phyloP scores from a whole-genome alignment of 2,329 filamentous ascomycete species.

The Talaromyces verruculosus region DNA sequence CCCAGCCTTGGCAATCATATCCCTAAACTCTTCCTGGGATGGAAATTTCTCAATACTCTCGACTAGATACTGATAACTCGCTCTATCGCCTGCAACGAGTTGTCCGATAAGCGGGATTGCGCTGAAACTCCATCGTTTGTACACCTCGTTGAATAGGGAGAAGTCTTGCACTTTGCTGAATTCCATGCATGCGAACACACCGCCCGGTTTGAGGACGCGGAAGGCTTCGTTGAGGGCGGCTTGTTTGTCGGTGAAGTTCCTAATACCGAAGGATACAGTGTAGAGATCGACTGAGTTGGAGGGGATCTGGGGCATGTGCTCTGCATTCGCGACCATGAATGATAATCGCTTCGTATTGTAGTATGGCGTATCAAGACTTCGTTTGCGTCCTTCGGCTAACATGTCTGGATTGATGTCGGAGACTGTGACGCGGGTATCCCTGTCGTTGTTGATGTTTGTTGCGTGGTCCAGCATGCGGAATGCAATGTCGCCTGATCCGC shows the following conservation, averaged over 20 bases:
- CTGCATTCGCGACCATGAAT: slow-evolving; percentile 90
- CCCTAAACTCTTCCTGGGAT: slow-evolving; percentile 76
- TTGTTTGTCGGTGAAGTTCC: slow-evolving; percentile 93
- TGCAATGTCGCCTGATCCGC: slow-evolving; percentile 95
- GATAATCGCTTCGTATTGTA: slow-evolving; percentile 55
- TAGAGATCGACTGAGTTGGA: slow-evolving; percentile 83
- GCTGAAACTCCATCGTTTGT: slow-evolving; percentile 94
- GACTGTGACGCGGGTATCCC: slow-evolving; percentile 79
- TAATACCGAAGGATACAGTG: slow-evolving; percentile 95
- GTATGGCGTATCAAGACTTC: slow-evolving; percentile 65
- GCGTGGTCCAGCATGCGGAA: slow-evolving; percentile 93
- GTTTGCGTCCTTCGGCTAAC: slow-evolving; percentile 82
- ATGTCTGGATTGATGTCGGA: slow-evolving; percentile 96
- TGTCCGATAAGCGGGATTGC: slow-evolving; percentile 95
- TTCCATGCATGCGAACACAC: slow-evolving; percentile 94
- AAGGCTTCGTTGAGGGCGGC: slow-evolving; percentile 78
- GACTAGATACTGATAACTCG: slow-evolving; percentile 97
- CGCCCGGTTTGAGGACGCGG: slow-evolving; percentile 87
- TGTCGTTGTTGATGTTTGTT: slow-evolving; percentile 75
- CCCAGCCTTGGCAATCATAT: slow-evolving; percentile 62
- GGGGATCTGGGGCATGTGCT: slow-evolving; percentile 66
- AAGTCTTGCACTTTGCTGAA: slow-evolving; percentile 79
- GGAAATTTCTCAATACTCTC: slow-evolving; percentile 97
- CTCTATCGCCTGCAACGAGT: slow-evolving; percentile 86
- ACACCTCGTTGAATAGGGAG: slow-evolving; percentile 75